Conservation (phyloP, 495 filamentous ascomycete genomes). For the Staphylotrichum tortipilum region DNA sequence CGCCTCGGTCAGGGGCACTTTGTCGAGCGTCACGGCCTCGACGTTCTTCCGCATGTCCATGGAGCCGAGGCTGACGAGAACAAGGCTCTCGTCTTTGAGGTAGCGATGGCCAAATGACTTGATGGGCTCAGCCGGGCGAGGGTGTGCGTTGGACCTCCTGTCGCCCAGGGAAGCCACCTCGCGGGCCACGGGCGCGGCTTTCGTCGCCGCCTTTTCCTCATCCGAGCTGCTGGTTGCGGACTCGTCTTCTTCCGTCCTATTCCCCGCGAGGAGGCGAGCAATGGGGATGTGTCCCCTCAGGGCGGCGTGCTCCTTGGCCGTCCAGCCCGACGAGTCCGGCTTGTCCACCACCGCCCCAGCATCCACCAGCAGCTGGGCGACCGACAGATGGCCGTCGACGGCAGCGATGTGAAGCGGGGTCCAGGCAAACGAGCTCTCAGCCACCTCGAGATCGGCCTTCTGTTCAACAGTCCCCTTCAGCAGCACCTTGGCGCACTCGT, state of each 20-base stretch:
- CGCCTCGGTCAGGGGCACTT: conserved; percentile 74
- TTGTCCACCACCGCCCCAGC: conserved; percentile 66
- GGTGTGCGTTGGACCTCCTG: conserved; percentile 27
- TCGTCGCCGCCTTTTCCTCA: conserved; percentile 29
- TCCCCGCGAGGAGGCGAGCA: conserved; percentile 52
- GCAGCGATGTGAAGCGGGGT: conserved; percentile 86
- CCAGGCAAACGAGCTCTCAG: conserved; percentile 84
- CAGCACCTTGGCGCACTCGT: conserved; percentile 66
- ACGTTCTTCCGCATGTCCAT: conserved; percentile 84
- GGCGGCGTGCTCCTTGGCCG: conserved; percentile 84
- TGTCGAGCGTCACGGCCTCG: conserved; percentile 78
- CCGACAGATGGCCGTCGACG: conserved; percentile 69
- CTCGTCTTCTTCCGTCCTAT: conserved; percentile 21
- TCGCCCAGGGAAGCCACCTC: conserved; percentile 46
- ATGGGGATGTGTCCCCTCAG: conserved; percentile 79
- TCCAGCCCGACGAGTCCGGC: conserved; percentile 85
- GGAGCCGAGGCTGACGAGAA: conserved; percentile 84
- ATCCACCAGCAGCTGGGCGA: conserved; percentile 62
- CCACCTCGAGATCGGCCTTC: conserved; percentile 65
- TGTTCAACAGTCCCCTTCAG: conserved; percentile 59
- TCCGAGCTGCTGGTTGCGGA: conserved; percentile 15
- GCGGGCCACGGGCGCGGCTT: conserved; percentile 36
- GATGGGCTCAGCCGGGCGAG: conserved; percentile 57
- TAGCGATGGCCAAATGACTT: conserved; percentile 97
- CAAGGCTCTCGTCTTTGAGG: conserved; percentile 77